Conservation (phyloP, 768 basidiomycete genomes). For the Pleurotus djamor region DNA sequence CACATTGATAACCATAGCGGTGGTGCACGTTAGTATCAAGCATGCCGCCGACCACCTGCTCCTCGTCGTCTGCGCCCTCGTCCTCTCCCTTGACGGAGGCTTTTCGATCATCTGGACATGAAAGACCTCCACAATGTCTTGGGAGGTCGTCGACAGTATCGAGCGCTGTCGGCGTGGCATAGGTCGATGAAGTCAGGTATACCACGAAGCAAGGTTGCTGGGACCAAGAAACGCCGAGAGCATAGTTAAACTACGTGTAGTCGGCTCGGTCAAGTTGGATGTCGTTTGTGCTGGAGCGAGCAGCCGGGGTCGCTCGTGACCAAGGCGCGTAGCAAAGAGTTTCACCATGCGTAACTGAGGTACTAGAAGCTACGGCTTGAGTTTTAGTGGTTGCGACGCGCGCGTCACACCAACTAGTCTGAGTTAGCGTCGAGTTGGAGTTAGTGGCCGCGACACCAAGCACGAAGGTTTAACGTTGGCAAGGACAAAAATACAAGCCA, state of each 20-base stretch:
- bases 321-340: too few relatives aligned
- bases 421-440: too few relatives aligned
- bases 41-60: slow-evolving; percentile 1
- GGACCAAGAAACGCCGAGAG: neutral
- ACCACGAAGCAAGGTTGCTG: neutral
- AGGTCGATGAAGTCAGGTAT: neutral
- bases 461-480: too few relatives aligned
- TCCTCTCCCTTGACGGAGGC: neutral
- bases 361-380: too few relatives aligned
- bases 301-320: too few relatives aligned
- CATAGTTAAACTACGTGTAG: neutral
- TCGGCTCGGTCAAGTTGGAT: too few relatives aligned
- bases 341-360: too few relatives aligned
- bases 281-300: too few relatives aligned
- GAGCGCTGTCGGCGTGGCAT: slow-evolving; percentile 1
- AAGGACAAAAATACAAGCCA: too few relatives aligned
- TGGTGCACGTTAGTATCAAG: slow-evolving; percentile 1
- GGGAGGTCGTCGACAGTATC: neutral
- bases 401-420: too few relatives aligned
- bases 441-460: too few relatives aligned
- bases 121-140: slow-evolving; percentile 1
- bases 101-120: neutral
- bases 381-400: too few relatives aligned
- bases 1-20: slow-evolving; percentile 6
- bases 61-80: neutral